phyloP scores from a whole-genome alignment of 352 stramenopile species.

The Phytophthora pseudosyringae region DNA sequence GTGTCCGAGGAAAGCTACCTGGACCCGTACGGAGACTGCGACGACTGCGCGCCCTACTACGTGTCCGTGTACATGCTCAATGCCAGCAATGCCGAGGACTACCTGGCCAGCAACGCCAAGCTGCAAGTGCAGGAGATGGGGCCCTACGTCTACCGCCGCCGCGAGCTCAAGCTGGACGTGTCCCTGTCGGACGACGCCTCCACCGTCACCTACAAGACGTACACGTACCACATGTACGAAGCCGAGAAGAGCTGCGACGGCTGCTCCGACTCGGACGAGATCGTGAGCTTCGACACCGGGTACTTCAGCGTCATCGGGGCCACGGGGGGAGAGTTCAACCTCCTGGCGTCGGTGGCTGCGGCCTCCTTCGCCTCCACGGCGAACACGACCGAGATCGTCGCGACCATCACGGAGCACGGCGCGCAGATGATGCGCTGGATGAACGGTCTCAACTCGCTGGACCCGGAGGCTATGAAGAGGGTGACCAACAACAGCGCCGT shows the following conservation, averaged over 20 bases:
- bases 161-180: conserved; percentile 69
- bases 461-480: conserved; percentile 69
- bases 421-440: conserved; percentile 76
- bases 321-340: conserved; percentile 66
- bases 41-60: conserved; percentile 82
- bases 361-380: conserved; percentile 49
- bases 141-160: conserved; percentile 74
- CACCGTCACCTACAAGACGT: conserved; percentile 76
- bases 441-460: conserved; percentile 81
- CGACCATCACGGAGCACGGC: conserved; percentile 47
- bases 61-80: conserved; percentile 73
- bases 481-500: conserved; percentile 50
- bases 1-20: conserved; percentile 51
- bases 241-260: conserved; percentile 51
- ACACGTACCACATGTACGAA: conserved; percentile 78
- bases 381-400: conserved; percentile 26
- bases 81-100: conserved; percentile 74
- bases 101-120: conserved; percentile 55
- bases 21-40: conserved; percentile 75
- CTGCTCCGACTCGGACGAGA: conserved; percentile 65
- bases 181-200: conserved; percentile 57
- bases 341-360: conserved; percentile 50
- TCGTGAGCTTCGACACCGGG: conserved; percentile 62
- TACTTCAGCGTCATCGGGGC: conserved; percentile 76
- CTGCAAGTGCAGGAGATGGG: conserved; percentile 71